These are phyloP conservation scores for Mycena citricolor DNA, from an alignment of 1,284 basidiomycete species.

Conservation along the genomic window DNA sequence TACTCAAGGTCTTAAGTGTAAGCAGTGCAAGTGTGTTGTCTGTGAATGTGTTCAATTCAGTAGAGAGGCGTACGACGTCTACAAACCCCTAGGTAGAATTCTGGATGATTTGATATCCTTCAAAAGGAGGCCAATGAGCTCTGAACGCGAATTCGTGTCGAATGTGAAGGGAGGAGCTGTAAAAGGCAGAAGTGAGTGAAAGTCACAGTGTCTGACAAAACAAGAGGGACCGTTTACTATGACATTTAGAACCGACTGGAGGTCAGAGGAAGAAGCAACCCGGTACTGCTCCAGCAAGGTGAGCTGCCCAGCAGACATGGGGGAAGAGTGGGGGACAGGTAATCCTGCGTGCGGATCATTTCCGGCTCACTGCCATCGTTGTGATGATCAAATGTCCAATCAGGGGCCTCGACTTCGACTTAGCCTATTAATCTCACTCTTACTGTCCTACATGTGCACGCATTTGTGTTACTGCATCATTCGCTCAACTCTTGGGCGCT, in stretches of 20 bases:
- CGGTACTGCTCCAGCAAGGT: no score
- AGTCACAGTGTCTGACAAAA: not conserved
- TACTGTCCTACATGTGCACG: no score
- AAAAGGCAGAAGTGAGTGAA: not conserved
- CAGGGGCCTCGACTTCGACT: no score
- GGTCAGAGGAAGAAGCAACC: no score
- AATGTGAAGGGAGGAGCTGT: constrained; percentile 39
- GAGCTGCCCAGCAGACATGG: no score
- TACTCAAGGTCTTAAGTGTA: constrained; percentile 74
- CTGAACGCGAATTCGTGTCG: constrained; percentile 36
- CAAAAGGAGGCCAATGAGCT: constrained; percentile 48
- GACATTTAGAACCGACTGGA: constrained; percentile 1
- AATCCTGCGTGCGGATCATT: no score
- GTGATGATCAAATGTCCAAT: no score
- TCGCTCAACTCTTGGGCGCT: no score
- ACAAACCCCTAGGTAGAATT: constrained; percentile 51
- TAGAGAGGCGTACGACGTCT: not conserved
- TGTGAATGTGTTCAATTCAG: constrained; percentile 24
- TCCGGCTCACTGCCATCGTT: no score
- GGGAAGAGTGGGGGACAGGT: no score
- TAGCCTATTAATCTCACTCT: no score
- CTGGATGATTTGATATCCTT: constrained; percentile 50
- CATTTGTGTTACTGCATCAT: no score
- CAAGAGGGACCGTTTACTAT: constrained; percentile 6
- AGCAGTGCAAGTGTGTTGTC: constrained; percentile 64